Evolutionary conservation across 768 basidiomycete genomes (phyloP).

Genomic region (Phylloporus arenicola): DNA sequence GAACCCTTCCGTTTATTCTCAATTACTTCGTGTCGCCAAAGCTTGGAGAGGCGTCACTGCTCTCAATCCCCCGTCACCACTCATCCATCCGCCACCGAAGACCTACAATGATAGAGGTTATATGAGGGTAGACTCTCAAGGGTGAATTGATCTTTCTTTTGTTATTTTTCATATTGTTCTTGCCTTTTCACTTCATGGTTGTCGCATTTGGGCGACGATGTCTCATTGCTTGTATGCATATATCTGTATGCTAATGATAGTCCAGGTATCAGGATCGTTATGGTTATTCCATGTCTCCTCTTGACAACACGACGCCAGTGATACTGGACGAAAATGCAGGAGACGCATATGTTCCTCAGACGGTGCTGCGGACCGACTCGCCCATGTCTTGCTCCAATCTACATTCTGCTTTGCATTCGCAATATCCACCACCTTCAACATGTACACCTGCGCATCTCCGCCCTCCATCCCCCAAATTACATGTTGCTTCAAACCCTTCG

Average conservation of each 20-base stretch:
- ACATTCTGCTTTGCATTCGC: conserved; percentile 1
- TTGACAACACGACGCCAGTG: conserved; percentile 32
- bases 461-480: conserved; percentile 26
- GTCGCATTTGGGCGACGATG: conserved; percentile 14
- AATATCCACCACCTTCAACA: conserved; percentile 4
- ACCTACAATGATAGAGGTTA: conserved; percentile 19
- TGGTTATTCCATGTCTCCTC: conserved; percentile 26
- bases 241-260: conserved; percentile 14
- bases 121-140: conserved; percentile 23
- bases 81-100: conserved; percentile 17
- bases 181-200: not conserved
- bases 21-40: conserved; percentile 53
- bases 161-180: not conserved
- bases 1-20: conserved; percentile 38
- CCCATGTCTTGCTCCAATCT: conserved; percentile 8
- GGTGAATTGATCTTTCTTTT: conserved; percentile 18
- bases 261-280: conserved; percentile 25
- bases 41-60: conserved; percentile 69
- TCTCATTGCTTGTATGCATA: conserved; percentile 9
- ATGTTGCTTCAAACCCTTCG: conserved; percentile 19
- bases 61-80: conserved; percentile 29
- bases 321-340: conserved; percentile 26
- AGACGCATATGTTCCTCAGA: conserved; percentile 18
- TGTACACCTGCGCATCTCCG: conserved; percentile 26
- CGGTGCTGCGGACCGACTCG: conserved; percentile 18